Conservation (phyloP, 257 asterid species). For the Nyctanthes arbortristis region DNA sequence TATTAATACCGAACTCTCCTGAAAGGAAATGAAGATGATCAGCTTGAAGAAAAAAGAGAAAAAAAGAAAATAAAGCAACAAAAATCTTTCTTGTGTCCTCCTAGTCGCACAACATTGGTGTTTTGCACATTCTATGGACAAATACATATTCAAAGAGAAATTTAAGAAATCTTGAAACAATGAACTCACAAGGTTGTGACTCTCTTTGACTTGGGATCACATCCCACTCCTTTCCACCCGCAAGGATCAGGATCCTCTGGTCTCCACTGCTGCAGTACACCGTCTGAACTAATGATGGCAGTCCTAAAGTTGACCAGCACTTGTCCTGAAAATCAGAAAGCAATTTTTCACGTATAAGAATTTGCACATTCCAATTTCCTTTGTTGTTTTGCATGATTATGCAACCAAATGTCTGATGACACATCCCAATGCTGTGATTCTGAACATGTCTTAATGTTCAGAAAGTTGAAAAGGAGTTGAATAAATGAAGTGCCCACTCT, state of each 20-base stretch:
- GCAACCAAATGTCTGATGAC: constrained; percentile 4
- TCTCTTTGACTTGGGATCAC: constrained; percentile 73
- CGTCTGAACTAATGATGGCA: constrained; percentile 69
- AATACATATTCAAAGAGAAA: neutral
- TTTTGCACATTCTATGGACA: neutral
- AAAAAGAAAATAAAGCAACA: neutral
- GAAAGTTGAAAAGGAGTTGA: neutral
- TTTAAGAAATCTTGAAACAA: constrained; percentile 13
- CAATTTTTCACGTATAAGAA: constrained; percentile 10
- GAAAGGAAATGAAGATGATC: neutral
- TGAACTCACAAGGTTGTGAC: constrained; percentile 83
- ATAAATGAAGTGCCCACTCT: neutral
- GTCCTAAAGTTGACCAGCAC: constrained; percentile 84
- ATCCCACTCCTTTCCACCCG: constrained; percentile 83
- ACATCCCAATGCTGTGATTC: constrained; percentile 23
- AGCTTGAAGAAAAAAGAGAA: no score
- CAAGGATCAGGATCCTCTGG: constrained; percentile 95
- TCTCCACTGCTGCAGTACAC: constrained; percentile 79
- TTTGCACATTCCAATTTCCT: constrained; percentile 6
- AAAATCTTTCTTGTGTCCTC: neutral
- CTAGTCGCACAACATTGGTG: neutral
- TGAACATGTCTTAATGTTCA: constrained; percentile 16
- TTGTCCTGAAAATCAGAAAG: constrained; percentile 58
- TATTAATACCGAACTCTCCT: neutral
- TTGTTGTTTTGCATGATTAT: constrained; percentile 16